Conservation (phyloP, 1,284 basidiomycete species). For the Takashimella tepidaria region DNA sequence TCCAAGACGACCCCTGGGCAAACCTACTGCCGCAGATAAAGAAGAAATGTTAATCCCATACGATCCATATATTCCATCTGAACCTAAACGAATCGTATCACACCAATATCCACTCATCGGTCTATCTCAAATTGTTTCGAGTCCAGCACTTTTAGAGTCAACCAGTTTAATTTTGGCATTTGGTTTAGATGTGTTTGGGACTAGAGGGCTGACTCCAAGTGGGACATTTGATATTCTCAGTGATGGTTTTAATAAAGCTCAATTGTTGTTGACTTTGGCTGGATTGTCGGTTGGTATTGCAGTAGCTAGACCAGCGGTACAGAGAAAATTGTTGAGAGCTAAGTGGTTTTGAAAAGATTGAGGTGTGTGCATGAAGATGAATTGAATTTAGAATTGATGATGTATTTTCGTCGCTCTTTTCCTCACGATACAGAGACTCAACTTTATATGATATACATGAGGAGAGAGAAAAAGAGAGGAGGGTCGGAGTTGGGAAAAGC, state of each 20-base stretch:
- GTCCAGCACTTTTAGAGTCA: slow-evolving; percentile 82
- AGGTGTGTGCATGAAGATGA: too few relatives aligned
- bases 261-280: slow-evolving; percentile 76
- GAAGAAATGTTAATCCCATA: slow-evolving; percentile 86
- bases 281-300: slow-evolving; percentile 68
- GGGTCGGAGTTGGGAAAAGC: too few relatives aligned
- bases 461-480: too few relatives aligned
- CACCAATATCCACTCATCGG: slow-evolving; percentile 57
- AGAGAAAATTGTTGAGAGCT: slow-evolving; percentile 35
- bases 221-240: slow-evolving; percentile 85
- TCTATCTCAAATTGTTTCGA: slow-evolving; percentile 61
- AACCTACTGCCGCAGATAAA: slow-evolving; percentile 68
- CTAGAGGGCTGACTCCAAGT: slow-evolving; percentile 70
- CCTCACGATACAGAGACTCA: too few relatives aligned
- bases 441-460: too few relatives aligned
- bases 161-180: slow-evolving; percentile 82
- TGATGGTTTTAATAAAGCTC: slow-evolving; percentile 87
- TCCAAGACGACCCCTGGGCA: slow-evolving; percentile 73
- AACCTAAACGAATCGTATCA: slow-evolving; percentile 69
- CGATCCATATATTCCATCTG: slow-evolving; percentile 68
- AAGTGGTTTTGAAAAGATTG: slow-evolving; percentile 47
- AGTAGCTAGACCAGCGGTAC: slow-evolving; percentile 55
- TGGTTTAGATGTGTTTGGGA: slow-evolving; percentile 82
- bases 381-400: too few relatives aligned
- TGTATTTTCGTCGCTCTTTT: too few relatives aligned